These are phyloP conservation scores for Tausonia pullulans DNA, from an alignment of 1,284 basidiomycete genomes.

Conservation along the genomic window DNA sequence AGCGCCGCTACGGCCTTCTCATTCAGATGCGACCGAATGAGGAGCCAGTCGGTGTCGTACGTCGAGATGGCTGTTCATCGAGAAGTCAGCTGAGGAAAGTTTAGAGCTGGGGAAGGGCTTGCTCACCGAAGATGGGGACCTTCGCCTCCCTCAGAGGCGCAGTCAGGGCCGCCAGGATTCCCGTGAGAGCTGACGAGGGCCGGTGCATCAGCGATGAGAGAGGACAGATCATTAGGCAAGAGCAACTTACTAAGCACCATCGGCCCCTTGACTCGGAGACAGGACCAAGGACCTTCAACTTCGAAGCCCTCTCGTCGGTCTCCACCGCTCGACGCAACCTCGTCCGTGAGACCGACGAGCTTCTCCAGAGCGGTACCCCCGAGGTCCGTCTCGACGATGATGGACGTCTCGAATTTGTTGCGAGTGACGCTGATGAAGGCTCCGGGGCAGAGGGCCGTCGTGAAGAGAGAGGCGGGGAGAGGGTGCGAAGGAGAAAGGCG, in stretches of 20 bases:
- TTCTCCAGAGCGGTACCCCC: constrained; percentile 22
- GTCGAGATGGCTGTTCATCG: constrained; percentile 42
- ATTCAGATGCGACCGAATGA: neutral
- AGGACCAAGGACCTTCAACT: constrained; percentile 30
- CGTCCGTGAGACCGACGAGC: neutral
- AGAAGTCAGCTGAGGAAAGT: too few species aligned
- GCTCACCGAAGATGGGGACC: constrained; percentile 42
- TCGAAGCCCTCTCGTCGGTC: constrained; percentile 28
- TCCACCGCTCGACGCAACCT: too few species aligned
- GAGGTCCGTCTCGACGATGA: constrained; percentile 39
- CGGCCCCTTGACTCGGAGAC: constrained; percentile 50
- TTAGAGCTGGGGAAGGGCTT: too few species aligned
- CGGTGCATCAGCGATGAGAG: constrained; percentile 33
- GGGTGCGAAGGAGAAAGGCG: constrained; percentile 1
- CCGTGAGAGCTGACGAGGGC: constrained; percentile 43
- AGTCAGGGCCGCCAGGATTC: constrained; percentile 46
- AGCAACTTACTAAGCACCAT: constrained; percentile 47
- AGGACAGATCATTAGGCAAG: neutral
- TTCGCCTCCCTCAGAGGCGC: constrained; percentile 44
- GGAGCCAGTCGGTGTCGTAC: constrained; percentile 25
- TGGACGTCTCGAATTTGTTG: constrained; percentile 49
- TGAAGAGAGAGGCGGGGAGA: neutral
- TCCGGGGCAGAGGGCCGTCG: neutral
- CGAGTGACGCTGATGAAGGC: constrained; percentile 47
- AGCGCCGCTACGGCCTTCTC: neutral